Conservation (phyloP, 345 rosid genomes). For the Eucalyptus leucophloia region DNA sequence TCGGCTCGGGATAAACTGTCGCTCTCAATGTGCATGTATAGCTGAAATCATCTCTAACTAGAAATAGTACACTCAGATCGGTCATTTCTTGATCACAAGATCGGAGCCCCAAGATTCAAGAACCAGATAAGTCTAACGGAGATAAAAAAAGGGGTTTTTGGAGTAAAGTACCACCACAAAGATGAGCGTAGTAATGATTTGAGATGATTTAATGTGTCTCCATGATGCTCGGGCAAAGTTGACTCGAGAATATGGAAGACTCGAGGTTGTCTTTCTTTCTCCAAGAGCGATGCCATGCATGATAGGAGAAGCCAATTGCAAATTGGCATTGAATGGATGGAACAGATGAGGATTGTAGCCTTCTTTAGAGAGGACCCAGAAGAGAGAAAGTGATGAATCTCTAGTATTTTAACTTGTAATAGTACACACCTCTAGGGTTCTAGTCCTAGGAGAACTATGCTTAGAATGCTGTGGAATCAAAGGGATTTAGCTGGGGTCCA, state of each 20-base stretch:
- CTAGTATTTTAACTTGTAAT: background rate
- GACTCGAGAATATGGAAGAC: background rate
- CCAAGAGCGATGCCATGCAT: background rate
- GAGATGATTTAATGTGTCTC: background rate
- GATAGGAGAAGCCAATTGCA: background rate
- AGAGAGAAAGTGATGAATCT: background rate
- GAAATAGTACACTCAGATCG: background rate
- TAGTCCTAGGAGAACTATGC: background rate
- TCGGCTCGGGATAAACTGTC: background rate
- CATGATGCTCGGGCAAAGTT: conserved; percentile 14
- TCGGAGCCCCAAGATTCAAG: background rate
- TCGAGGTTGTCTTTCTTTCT: background rate
- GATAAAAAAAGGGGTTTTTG: background rate
- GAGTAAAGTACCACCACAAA: background rate
- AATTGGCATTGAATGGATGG: background rate
- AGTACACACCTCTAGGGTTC: background rate
- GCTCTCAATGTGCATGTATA: background rate
- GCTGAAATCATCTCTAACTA: background rate
- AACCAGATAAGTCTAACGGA: background rate
- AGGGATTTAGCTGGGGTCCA: background rate
- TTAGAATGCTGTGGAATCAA: background rate
- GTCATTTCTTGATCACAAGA: background rate
- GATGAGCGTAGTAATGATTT: background rate
- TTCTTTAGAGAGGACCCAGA: background rate
- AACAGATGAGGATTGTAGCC: background rate